These are phyloP conservation scores for Xylariaceae sp. DNA, from an alignment of 2,329 filamentous ascomycete species.

Conservation along the genomic window DNA sequence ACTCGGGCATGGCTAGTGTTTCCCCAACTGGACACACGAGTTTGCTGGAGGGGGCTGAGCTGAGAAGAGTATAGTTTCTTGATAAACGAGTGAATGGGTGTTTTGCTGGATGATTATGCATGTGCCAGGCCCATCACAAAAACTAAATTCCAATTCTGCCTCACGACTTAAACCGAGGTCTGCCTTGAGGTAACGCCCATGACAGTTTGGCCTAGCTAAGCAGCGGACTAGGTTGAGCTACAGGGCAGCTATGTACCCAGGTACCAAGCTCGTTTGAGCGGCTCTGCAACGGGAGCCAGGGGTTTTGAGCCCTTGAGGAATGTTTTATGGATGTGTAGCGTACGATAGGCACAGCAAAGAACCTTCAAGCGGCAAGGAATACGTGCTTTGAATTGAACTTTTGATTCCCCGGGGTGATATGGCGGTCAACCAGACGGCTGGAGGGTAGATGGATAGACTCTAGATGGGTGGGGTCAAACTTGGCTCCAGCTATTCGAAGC, in stretches of 20 bases:
- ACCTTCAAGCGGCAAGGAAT: too few relatives aligned
- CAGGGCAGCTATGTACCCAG: not conserved
- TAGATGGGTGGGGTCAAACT: too few relatives aligned
- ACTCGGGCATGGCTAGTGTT: conserved; percentile 2
- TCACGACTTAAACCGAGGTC: not conserved
- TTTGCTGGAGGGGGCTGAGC: not conserved
- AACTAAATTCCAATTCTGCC: not conserved
- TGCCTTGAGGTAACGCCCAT: not conserved
- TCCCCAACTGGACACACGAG: not conserved
- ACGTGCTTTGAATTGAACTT: too few relatives aligned
- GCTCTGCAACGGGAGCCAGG: too few relatives aligned
- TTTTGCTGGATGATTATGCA: not conserved
- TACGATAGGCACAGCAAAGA: too few relatives aligned
- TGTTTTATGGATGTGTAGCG: too few relatives aligned
- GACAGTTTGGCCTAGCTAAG: not conserved
- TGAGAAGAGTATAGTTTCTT: not conserved
- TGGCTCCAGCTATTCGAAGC: not conserved
- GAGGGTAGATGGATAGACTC: not conserved
- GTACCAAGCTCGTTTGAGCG: not conserved
- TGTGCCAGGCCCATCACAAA: not conserved
- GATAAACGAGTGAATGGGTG: not conserved
- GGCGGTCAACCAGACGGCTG: too few relatives aligned
- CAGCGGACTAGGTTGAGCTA: not conserved
- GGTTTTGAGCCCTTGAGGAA: too few relatives aligned
- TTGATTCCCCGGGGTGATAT: too few relatives aligned